Evolutionary conservation across 2,329 filamentous ascomycete species (phyloP).

Genomic region (Colletotrichum costaricense): DNA sequence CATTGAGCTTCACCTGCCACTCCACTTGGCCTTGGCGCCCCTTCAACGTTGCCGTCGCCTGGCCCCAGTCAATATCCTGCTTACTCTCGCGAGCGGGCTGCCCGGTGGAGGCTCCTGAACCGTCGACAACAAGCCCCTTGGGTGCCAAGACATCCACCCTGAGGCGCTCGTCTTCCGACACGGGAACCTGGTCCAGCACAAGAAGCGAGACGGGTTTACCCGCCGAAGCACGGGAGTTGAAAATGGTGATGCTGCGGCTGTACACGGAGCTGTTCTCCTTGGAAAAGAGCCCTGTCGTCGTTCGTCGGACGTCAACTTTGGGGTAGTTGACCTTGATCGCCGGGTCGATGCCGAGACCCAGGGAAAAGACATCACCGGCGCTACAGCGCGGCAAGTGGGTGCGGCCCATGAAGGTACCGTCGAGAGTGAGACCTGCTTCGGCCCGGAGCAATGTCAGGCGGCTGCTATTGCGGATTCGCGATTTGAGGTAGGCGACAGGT

Average conservation of each 20-base stretch:
- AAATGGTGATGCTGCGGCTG: slow-evolving; percentile 58
- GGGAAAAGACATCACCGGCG: slow-evolving; percentile 62
- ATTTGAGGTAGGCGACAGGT: slow-evolving; percentile 69
- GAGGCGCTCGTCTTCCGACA: slow-evolving; percentile 70
- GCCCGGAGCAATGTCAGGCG: slow-evolving; percentile 67
- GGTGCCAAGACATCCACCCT: slow-evolving; percentile 63
- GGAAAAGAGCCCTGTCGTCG: slow-evolving; percentile 62
- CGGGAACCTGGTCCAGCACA: slow-evolving; percentile 70
- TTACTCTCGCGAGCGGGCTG: slow-evolving; percentile 42
- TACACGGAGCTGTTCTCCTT: slow-evolving; percentile 65
- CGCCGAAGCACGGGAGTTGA: slow-evolving; percentile 58
- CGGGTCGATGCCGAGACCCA: slow-evolving; percentile 71
- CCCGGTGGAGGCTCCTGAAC: slow-evolving; percentile 51
- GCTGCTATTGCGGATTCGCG: slow-evolving; percentile 65
- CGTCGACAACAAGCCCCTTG: slow-evolving; percentile 55
- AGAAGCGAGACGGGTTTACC: slow-evolving; percentile 56
- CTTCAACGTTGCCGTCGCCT: slow-evolving; percentile 62
- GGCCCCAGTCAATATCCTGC: slow-evolving; percentile 62
- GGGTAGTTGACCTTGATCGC: slow-evolving; percentile 66
- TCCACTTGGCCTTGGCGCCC: slow-evolving; percentile 65
- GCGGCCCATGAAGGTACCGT: slow-evolving; percentile 71
- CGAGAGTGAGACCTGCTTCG: slow-evolving; percentile 68
- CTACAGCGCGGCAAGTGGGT: slow-evolving; percentile 65
- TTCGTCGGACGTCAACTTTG: slow-evolving; percentile 64
- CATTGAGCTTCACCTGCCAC: slow-evolving; percentile 69